phyloP scores from a whole-genome alignment of 176 grass and related monocot species.

The Raddia distichophylla region DNA sequence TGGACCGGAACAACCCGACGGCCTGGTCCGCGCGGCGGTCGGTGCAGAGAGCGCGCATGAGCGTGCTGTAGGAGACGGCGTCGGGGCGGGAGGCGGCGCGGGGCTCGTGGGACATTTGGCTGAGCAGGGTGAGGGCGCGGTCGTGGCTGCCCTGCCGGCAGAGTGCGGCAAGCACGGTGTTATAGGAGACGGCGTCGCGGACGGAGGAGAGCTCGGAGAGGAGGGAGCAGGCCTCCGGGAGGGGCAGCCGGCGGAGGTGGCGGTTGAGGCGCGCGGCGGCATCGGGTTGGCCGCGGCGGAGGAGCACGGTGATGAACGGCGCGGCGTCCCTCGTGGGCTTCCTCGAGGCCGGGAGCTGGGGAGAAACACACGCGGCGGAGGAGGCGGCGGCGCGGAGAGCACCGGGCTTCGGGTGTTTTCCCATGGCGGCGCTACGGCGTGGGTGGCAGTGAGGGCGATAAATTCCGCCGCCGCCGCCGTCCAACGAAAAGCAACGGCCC shows the following conservation, averaged over 20 bases:
- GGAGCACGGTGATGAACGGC: constrained; percentile 41
- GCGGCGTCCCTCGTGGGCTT: constrained; percentile 7
- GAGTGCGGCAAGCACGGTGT: constrained; percentile 54
- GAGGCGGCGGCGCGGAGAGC: constrained; percentile 7
- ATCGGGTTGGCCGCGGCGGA: constrained; percentile 33
- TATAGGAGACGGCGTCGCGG: constrained; percentile 59
- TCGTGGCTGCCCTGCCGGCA: constrained; percentile 45
- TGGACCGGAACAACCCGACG: constrained; percentile 43
- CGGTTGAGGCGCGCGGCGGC: constrained; percentile 45
- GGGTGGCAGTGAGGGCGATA: too few relatives aligned
- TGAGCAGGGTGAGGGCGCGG: constrained; percentile 46
- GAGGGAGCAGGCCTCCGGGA: constrained; percentile 27
- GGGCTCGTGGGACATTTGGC: constrained; percentile 42
- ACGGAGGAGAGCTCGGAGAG: constrained; percentile 47
- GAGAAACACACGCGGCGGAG: not conserved
- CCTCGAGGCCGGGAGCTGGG: not conserved
- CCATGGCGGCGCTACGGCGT: constrained; percentile 18
- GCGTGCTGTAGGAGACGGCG: constrained; percentile 45
- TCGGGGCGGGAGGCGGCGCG: constrained; percentile 25
- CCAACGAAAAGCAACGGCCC: too few relatives aligned
- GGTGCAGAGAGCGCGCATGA: constrained; percentile 55
- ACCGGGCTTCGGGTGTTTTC: not conserved
- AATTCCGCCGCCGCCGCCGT: too few relatives aligned
- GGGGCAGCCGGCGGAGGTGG: constrained; percentile 35
- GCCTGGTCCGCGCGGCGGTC: constrained; percentile 35